phyloP scores from a whole-genome alignment of 2,329 filamentous ascomycete genomes.

The Leptographium wingfieldii region DNA sequence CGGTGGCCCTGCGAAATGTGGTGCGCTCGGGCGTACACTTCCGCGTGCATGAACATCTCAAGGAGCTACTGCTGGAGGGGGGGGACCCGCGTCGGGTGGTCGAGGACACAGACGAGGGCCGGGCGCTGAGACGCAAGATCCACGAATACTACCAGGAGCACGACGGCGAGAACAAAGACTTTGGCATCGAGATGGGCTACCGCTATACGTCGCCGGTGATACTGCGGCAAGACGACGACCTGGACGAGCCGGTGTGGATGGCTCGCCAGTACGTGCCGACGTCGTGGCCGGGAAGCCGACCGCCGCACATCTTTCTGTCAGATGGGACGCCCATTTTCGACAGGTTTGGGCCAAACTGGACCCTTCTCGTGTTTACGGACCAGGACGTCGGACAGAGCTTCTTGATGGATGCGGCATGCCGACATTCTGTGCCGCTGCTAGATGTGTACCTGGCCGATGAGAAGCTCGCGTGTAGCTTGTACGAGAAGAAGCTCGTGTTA shows the following conservation, averaged over 20 bases:
- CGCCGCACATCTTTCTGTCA: slow-evolving; percentile 9
- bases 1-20: slow-evolving; percentile 14
- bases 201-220: slow-evolving; percentile 7
- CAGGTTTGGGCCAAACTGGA: slow-evolving; percentile 6
- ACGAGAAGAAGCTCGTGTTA: slow-evolving; percentile 7
- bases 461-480: slow-evolving; percentile 3
- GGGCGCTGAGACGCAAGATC: slow-evolving; percentile 5
- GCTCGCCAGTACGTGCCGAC: slow-evolving; percentile 4
- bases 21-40: slow-evolving; percentile 5
- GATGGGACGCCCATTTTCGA: slow-evolving; percentile 10
- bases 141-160: slow-evolving; percentile 10
- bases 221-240: background rate
- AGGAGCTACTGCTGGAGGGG: slow-evolving; percentile 8
- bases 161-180: slow-evolving; percentile 17
- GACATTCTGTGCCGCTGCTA: slow-evolving; percentile 2
- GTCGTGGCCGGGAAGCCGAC: slow-evolving; percentile 9
- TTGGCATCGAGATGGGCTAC: slow-evolving; percentile 18
- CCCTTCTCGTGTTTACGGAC: slow-evolving; percentile 7
- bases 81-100: background rate
- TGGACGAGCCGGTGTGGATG: background rate
- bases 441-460: slow-evolving; percentile 5
- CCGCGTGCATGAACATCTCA: slow-evolving; percentile 10
- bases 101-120: slow-evolving; percentile 1
- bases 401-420: background rate
- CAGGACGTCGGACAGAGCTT: background rate